Evolutionary conservation across 495 filamentous ascomycete genomes (phyloP).

Genomic region (Aspergillus heteromorphus): DNA sequence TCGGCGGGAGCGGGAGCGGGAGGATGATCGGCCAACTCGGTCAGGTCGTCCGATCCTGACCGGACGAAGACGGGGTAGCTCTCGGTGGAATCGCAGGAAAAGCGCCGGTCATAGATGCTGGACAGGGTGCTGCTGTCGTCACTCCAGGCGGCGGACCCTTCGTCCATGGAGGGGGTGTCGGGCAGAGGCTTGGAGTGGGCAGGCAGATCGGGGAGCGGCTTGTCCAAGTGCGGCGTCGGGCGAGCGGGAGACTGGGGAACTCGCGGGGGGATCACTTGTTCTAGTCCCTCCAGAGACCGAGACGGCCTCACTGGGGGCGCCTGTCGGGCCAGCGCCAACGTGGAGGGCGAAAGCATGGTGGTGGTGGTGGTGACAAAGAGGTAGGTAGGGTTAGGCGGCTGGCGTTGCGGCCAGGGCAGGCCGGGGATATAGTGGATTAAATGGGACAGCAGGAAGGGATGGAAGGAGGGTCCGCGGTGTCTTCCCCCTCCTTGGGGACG

Average conservation of each 20-base stretch:
- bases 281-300: slow-evolving; percentile 40
- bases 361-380: neutral
- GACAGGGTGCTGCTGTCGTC: slow-evolving; percentile 32
- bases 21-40: slow-evolving; percentile 21
- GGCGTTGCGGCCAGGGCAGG: neutral
- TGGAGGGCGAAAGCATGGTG: slow-evolving; percentile 23
- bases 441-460: neutral
- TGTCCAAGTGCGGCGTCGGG: slow-evolving; percentile 30
- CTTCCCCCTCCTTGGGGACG: neutral
- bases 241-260: slow-evolving; percentile 15
- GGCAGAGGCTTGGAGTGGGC: slow-evolving; percentile 19
- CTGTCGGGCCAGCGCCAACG: slow-evolving; percentile 16
- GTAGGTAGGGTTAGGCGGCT: neutral
- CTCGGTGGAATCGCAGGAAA: slow-evolving; percentile 26
- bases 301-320: slow-evolving; percentile 37
- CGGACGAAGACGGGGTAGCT: slow-evolving; percentile 38
- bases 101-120: slow-evolving; percentile 21
- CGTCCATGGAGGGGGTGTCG: slow-evolving; percentile 14
- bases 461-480: neutral
- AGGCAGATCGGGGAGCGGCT: slow-evolving; percentile 36
- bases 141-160: slow-evolving; percentile 31
- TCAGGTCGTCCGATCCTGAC: slow-evolving; percentile 30
- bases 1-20: slow-evolving; percentile 10
- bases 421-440: neutral
- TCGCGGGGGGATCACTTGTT: slow-evolving; percentile 33